Evolutionary conservation across 1,139 yeast species (phyloP), one percentile per base, ranked within the genome.

Genomic region (Candida frijolesensis): DNA sequence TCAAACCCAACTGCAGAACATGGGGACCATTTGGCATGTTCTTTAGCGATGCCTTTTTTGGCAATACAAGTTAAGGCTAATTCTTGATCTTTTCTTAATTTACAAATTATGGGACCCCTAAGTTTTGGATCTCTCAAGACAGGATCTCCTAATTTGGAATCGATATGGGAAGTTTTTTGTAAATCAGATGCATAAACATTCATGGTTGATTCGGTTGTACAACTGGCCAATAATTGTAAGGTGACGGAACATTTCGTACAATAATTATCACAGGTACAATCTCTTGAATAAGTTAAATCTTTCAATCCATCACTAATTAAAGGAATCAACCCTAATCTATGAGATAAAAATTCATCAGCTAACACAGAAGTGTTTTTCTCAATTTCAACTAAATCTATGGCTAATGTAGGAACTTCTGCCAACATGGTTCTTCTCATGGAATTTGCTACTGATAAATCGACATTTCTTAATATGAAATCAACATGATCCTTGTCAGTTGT

Each of bases 21-120:
- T 1, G 99, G 97, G 6, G 96, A 87, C 99, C 99, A 94, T 65
- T 94, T 94, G 48, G 99, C 97, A 65, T 94, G 99, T 67, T 94
- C 99, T 68, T 95, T 94, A 42, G 98, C 92, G 54, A 95, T 94
- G 42, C 99, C 99, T 74, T 94, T 94, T 69, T 95, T 94, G 49
- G 99, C 99, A 56, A 94, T 88, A 71, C 99, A 94, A 56, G 88
- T 85, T 54, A 94, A 73, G 59, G 88, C 81, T 60, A 94, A 77
- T 66, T 94, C 97, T 72, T 94, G 99, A 65, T 92, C 96, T 65
- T 88, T 89, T 68, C 97, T 83, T 61, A 94, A 79, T 68, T 92
- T 92, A 72, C 97, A 91, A 57, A 94, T 83, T 51, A 94, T 71
- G 11, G 95, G 89, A 49, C 99, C 99, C 57, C 86, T 83, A 38